These are phyloP conservation scores for Linnemannia exigua DNA, from an alignment of 192 early-diverging fungal species.

Conservation along the genomic window DNA sequence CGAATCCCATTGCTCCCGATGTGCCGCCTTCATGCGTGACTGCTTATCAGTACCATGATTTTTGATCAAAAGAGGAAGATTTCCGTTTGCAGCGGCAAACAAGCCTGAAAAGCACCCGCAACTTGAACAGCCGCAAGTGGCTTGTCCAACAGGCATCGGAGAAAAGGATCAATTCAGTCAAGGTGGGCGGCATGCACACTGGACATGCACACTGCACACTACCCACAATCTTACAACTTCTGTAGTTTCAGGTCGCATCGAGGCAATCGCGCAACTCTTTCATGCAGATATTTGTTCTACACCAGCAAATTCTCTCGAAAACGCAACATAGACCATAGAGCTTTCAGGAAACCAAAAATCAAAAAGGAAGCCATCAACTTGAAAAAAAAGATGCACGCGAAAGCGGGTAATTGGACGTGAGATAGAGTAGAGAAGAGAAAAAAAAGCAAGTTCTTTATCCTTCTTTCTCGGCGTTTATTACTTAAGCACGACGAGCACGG, in stretches of 20 bases:
- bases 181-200: neutral
- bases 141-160: neutral
- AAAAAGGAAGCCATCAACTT: neutral
- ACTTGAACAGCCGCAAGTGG: neutral
- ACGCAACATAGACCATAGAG: no score
- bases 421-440: conserved; percentile 16
- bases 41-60: conserved; percentile 42
- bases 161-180: neutral
- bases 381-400: neutral
- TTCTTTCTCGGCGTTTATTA: conserved; percentile 33
- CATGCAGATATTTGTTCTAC: no score
- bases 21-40: conserved; percentile 19
- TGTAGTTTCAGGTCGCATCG: no score
- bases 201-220: no score
- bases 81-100: conserved; percentile 27
- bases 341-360: neutral
- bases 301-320: no score
- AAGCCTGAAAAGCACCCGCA: neutral
- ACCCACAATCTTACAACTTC: no score
- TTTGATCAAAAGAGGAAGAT: conserved; percentile 53
- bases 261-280: no score
- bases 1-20: neutral
- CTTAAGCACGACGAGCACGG: conserved; percentile 62
- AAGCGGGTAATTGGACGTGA: neutral
- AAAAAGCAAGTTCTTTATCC: conserved; percentile 1